These are phyloP conservation scores for Amylocystis lapponica DNA, from an alignment of 768 basidiomycete species.

Conservation along the genomic window DNA sequence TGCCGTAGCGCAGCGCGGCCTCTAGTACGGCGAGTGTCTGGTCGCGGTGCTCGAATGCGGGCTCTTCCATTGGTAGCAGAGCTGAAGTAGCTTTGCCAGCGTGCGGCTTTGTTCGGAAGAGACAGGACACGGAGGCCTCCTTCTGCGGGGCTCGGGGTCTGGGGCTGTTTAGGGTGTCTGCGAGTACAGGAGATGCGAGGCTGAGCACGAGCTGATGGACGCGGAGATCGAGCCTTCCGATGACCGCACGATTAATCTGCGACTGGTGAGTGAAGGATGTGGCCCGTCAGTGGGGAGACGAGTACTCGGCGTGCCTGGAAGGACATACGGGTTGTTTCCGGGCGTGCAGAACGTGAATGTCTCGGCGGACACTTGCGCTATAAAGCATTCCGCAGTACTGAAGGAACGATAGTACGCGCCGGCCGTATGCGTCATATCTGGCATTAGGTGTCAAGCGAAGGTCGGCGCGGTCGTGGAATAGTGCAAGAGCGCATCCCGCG, in stretches of 20 bases:
- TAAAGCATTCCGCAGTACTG: slow-evolving; percentile 1
- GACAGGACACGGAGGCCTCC: not conserved
- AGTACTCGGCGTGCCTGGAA: slow-evolving; percentile 20
- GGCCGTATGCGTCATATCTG: not conserved
- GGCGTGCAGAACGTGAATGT: not conserved
- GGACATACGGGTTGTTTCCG: not conserved
- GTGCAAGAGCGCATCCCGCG: slow-evolving; percentile 2
- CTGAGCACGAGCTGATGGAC: slow-evolving; percentile 50
- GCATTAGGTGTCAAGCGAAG: not conserved
- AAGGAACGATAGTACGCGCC: slow-evolving; percentile 3
- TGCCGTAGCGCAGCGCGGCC: slow-evolving; percentile 19
- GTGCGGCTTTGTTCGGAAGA: slow-evolving; percentile 9
- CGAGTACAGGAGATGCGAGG: slow-evolving; percentile 53
- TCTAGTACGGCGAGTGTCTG: slow-evolving; percentile 13
- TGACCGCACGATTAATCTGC: not conserved
- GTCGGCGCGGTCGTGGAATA: not conserved
- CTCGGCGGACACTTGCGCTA: not conserved
- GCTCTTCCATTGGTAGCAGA: slow-evolving; percentile 14
- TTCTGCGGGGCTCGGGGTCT: no score
- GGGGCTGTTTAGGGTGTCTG: slow-evolving; percentile 35
- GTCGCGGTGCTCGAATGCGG: slow-evolving; percentile 2
- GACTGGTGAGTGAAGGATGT: not conserved
- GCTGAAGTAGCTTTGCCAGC: slow-evolving; percentile 13
- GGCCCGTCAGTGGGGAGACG: slow-evolving; percentile 18
- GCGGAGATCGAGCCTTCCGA: slow-evolving; percentile 42